Evolutionary conservation across 2,329 filamentous ascomycete species (phyloP).

Genomic region (Eutypa lata): DNA sequence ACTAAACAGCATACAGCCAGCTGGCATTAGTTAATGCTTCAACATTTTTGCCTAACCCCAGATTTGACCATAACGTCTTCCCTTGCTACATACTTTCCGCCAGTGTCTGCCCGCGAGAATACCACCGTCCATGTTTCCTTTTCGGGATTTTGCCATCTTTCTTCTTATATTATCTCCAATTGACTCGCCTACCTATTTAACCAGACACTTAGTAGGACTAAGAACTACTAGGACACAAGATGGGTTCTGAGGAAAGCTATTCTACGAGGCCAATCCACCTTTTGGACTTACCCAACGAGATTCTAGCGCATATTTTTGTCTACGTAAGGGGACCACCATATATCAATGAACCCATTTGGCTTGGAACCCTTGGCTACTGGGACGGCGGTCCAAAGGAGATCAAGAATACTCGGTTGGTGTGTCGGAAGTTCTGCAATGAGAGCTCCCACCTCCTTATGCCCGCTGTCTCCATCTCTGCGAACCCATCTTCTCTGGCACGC

Average conservation of each 20-base stretch:
- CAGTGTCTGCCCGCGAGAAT: no score
- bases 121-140: no score
- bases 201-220: no score
- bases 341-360: not conserved
- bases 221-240: not conserved
- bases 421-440: slow-evolving; percentile 10
- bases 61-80: no score
- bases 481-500: slow-evolving; percentile 7
- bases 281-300: slow-evolving; percentile 8
- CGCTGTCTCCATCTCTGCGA: slow-evolving; percentile 7
- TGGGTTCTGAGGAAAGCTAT: not conserved
- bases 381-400: slow-evolving; percentile 1
- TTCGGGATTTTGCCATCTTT: no score
- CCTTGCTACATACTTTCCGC: no score
- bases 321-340: not conserved
- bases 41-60: no score
- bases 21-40: no score
- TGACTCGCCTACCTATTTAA: no score
- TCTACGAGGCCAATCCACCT: not conserved
- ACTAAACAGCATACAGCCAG: no score
- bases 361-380: no score
- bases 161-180: no score
- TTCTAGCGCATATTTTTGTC: slow-evolving; percentile 5
- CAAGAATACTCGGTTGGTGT: slow-evolving; percentile 13
- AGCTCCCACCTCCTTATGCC: slow-evolving; percentile 17